A percentile compares a stretch with the other conserved stretches of the same genome.
phyloP scores from a whole-genome alignment of 495 filamentous ascomycete genomes.

The Penicillium manginii region DNA sequence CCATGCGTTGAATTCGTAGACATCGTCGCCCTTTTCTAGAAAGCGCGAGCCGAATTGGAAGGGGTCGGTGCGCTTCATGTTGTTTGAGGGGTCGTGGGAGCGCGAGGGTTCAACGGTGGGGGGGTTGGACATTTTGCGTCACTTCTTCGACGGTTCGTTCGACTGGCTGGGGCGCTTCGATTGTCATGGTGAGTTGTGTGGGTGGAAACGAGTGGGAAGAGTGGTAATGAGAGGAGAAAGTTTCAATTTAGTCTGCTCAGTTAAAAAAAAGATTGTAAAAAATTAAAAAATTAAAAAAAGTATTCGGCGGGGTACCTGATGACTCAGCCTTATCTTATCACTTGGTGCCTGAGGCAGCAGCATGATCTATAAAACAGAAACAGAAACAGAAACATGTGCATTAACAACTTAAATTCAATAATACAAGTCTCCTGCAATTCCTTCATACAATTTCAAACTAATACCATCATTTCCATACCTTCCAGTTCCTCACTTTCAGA shows the following conservation, averaged over 20 bases:
- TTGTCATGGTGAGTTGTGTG: slow-evolving; percentile 24
- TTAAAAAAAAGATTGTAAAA: neutral
- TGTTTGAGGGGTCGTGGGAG: slow-evolving; percentile 56
- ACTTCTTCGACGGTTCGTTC: slow-evolving; percentile 24
- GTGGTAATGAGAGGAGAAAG: slow-evolving; percentile 1
- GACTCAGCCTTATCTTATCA: slow-evolving; percentile 14
- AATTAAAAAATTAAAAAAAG: slow-evolving; percentile 11
- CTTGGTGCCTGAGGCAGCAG: neutral
- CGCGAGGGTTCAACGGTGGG: slow-evolving; percentile 48
- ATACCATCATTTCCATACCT: too few species aligned
- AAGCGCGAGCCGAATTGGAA: slow-evolving; percentile 94
- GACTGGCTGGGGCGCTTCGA: neutral
- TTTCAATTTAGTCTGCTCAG: neutral
- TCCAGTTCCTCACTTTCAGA: too few species aligned
- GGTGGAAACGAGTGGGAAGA: neutral
- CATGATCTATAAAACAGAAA: too few species aligned
- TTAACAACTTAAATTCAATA: too few species aligned
- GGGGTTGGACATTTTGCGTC: slow-evolving; percentile 51
- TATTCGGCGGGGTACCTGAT: slow-evolving; percentile 17
- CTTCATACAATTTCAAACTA: too few species aligned
- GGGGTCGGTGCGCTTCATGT: slow-evolving; percentile 81
- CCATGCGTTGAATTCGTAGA: slow-evolving; percentile 98
- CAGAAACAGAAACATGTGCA: too few species aligned
- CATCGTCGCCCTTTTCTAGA: slow-evolving; percentile 78
- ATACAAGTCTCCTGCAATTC: too few species aligned